Base-by-base conservation (phyloP, 2,329 filamentous ascomycete genomes). In the Clarireedia paspali region DNA sequence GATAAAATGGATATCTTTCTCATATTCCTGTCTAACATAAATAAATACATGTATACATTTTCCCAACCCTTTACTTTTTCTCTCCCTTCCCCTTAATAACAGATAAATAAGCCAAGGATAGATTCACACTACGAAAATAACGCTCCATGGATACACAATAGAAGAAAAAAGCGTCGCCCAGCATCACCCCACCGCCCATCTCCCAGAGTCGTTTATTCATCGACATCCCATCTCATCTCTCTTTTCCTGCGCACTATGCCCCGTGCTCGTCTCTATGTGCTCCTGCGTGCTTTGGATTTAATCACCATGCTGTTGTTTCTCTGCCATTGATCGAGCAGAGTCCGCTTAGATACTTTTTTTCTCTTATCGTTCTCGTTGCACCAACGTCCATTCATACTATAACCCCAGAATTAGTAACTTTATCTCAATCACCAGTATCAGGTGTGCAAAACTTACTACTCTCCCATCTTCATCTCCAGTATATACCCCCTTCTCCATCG, bases 391-490 rank as follows among this genome's bases (percentile, higher is more conserved):
- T 61, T 66, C 61, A 56, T 64, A 67, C 66, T 67, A 51, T 50
- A 14, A 7, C 24, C 6, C 15, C 12, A 3, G 36, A 57, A 55
- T 63, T 57, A 40, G 50, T 51, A 45, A 45, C 39, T 40, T 48
- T 17, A 30, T n/a, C 24, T 12, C 6, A 4, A 42, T 12, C 6
- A 40, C 10, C 3, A 38, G 12, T 6, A 46, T 24, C n/a, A 44
- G 12, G 45, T 5, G 10, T 1, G 30, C 45, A 12, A 38, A 30
- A 50, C 85, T 81, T 68, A 94, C 89, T 72, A 99, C 92, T 76
- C 85, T 80, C 30, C 94, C 94, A 61, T 91, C 87, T 61, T 97
- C 94, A 73, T 97, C 94, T 3, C 92, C 94, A 0, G 91, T 96
- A 71, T 96, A 97, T 9, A 97, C 84, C 59, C 86, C 80, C 60